Conservation (phyloP, 495 filamentous ascomycete genomes). For the Penicillium bovifimosum region DNA sequence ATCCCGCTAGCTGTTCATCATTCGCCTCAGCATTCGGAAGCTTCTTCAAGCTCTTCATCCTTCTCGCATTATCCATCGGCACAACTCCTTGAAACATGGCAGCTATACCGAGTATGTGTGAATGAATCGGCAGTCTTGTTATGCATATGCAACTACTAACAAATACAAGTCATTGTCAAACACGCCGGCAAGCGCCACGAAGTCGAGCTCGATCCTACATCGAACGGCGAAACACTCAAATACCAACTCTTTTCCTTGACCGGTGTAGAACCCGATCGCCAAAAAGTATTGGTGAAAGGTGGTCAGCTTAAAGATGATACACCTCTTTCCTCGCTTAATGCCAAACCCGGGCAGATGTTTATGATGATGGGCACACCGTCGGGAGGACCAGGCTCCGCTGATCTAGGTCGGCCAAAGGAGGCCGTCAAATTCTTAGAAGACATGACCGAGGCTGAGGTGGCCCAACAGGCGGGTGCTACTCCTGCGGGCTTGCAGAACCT, state of each 20-base stretch:
- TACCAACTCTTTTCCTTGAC: slow-evolving; percentile 92
- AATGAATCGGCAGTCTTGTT: neutral
- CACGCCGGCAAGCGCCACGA: slow-evolving; percentile 92
- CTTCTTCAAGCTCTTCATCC: slow-evolving; percentile 21
- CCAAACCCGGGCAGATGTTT: slow-evolving; percentile 81
- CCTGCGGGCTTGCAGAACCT: slow-evolving; percentile 89
- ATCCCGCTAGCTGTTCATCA: slow-evolving; percentile 28
- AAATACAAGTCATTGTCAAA: slow-evolving; percentile 74
- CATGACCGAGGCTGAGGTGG: slow-evolving; percentile 93
- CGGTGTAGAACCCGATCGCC: slow-evolving; percentile 90
- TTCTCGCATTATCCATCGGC: slow-evolving; percentile 6
- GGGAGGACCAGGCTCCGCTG: slow-evolving; percentile 46
- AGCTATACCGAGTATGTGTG: slow-evolving; percentile 53
- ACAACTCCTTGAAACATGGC: slow-evolving; percentile 43
- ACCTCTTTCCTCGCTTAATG: slow-evolving; percentile 70
- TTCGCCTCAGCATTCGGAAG: slow-evolving; percentile 17
- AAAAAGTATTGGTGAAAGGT: slow-evolving; percentile 92
- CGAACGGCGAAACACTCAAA: slow-evolving; percentile 89
- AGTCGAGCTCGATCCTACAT: slow-evolving; percentile 79
- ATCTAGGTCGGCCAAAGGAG: slow-evolving; percentile 71
- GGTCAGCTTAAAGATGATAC: slow-evolving; percentile 94
- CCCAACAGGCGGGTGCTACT: slow-evolving; percentile 72
- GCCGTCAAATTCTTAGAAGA: slow-evolving; percentile 87
- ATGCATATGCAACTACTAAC: slow-evolving; percentile 23
- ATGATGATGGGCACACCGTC: slow-evolving; percentile 97